Evolutionary conservation across 1,284 basidiomycete species (phyloP).

Genomic region (Vanrija sp.): DNA sequence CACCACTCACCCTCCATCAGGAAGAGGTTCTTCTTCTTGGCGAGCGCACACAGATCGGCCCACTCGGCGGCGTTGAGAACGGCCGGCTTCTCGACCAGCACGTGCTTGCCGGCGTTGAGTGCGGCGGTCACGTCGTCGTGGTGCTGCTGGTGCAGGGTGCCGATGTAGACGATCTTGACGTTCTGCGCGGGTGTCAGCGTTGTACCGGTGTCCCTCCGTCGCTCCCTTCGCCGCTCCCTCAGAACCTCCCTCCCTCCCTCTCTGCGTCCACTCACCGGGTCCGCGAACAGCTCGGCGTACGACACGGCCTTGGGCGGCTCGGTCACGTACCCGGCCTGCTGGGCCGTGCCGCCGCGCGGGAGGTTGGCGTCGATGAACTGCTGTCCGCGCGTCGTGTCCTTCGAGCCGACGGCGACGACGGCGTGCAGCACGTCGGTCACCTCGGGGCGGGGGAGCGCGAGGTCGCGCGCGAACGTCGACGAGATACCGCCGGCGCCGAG

Average conservation of each 20-base stretch:
- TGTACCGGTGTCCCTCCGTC: too few relatives aligned
- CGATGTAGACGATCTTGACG: constrained; percentile 53
- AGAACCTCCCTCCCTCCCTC: too few relatives aligned
- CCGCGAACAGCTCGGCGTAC: constrained; percentile 48
- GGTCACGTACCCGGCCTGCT: constrained; percentile 25
- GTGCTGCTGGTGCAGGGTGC: constrained; percentile 52
- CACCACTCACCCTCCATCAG: constrained; percentile 46
- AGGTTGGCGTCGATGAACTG: constrained; percentile 45
- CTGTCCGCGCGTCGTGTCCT: constrained; percentile 41
- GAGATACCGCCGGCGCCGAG: constrained; percentile 34
- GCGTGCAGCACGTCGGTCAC: constrained; percentile 50
- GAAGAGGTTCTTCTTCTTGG: constrained; percentile 42
- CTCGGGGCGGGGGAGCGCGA: constrained; percentile 38
- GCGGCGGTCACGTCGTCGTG: constrained; percentile 49
- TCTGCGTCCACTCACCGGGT: constrained; percentile 28
- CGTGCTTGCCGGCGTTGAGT: constrained; percentile 50
- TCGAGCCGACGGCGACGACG: constrained; percentile 50
- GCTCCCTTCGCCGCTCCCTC: too few relatives aligned
- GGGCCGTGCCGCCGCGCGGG: constrained; percentile 31
- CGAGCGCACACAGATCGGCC: constrained; percentile 44
- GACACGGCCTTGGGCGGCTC: constrained; percentile 28
- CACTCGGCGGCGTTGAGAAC: constrained; percentile 52
- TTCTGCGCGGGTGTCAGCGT: constrained; percentile 24
- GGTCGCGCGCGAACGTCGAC: constrained; percentile 47
- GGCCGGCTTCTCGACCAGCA: constrained; percentile 51